phyloP scores from a whole-genome alignment of 208 protist species.

The Trypanosoma scelopori region DNA sequence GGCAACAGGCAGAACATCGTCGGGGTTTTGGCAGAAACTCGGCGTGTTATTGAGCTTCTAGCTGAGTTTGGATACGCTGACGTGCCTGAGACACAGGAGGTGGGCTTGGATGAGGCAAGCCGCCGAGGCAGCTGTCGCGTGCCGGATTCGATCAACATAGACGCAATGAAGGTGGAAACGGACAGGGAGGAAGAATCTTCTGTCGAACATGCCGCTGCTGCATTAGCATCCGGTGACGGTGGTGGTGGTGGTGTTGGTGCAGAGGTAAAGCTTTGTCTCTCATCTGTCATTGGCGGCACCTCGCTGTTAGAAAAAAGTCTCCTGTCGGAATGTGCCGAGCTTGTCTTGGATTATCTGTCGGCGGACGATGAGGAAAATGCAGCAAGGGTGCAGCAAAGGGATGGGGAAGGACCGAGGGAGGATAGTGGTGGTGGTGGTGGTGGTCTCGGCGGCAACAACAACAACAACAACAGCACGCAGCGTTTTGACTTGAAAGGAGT shows the following conservation, averaged over 20 bases:
- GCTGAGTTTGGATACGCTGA: constrained; percentile 11
- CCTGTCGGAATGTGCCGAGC: constrained; percentile 11
- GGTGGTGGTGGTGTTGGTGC: not conserved
- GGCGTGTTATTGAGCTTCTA: constrained; percentile 1
- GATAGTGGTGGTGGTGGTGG: not conserved
- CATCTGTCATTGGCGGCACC: constrained; percentile 15
- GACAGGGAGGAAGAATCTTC: not conserved
- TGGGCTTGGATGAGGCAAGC: not conserved
- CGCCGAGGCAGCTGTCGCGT: no score
- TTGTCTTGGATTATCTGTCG: constrained; percentile 24
- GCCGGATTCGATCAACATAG: not conserved
- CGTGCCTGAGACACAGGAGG: not conserved
- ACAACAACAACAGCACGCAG: not conserved
- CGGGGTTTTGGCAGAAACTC: not conserved
- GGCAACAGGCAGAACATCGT: not conserved
- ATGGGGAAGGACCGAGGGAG: not conserved
- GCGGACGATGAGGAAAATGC: constrained; percentile 17
- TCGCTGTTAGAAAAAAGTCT: constrained; percentile 13
- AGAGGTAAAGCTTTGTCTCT: constrained; percentile 20
- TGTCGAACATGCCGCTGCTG: not conserved
- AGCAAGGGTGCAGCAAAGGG: not conserved
- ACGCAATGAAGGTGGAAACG: not conserved
- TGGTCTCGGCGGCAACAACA: not conserved
- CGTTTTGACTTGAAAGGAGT: not conserved
- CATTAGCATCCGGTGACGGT: not conserved